Evolutionary conservation across 2,329 filamentous ascomycete genomes (phyloP).

Genomic region (Mariannaea elegans): DNA sequence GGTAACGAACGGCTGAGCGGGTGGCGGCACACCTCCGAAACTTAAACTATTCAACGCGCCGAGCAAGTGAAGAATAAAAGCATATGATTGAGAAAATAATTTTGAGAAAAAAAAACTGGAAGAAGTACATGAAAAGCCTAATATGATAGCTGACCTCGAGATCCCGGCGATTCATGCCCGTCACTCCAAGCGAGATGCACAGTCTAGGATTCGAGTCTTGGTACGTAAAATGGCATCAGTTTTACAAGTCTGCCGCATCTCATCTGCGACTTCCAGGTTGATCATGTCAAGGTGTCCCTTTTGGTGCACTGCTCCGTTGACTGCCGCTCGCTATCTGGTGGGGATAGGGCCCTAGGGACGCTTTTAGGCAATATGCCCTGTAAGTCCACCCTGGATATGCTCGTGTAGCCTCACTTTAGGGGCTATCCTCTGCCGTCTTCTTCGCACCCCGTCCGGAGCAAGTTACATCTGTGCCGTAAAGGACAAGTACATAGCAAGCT

Average conservation of each 20-base stretch:
- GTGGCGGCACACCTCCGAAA: conserved; percentile 33
- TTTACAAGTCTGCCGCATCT: conserved; percentile 7
- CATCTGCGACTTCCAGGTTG: conserved; percentile 1
- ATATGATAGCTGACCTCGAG: neutral
- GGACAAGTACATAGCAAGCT: conserved; percentile 12
- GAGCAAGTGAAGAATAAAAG: neutral
- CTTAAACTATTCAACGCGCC: conserved; percentile 23
- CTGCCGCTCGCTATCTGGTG: neutral
- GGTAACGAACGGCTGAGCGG: conserved; percentile 14
- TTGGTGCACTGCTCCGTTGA: neutral
- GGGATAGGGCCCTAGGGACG: no score
- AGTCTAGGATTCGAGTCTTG: neutral
- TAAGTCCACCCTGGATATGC: neutral
- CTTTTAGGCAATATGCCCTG: conserved; percentile 9
- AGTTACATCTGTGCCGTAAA: neutral
- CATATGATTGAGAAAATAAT: neutral
- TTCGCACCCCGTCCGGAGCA: no score
- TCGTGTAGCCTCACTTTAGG: conserved; percentile 4
- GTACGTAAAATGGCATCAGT: neutral
- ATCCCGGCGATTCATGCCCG: neutral
- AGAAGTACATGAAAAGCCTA: no score
- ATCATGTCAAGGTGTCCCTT: neutral
- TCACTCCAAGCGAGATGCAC: conserved; percentile 10
- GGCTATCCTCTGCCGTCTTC: no score
- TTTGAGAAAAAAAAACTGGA: neutral